Evolutionary conservation across 306 rosid genomes (phyloP).

Genomic region (Fragaria vesca): DNA sequence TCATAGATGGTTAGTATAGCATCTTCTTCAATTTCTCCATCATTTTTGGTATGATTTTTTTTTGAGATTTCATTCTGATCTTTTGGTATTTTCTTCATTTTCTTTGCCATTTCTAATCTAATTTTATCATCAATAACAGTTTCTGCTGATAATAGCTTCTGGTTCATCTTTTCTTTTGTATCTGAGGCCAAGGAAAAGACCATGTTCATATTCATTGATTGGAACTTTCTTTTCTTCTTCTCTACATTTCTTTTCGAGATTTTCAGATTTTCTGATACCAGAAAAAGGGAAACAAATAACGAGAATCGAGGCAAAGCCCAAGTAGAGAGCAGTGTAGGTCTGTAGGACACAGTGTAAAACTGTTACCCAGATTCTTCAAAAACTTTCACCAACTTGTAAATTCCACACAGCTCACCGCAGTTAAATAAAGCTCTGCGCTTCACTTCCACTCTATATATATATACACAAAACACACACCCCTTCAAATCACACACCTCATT

Average conservation of each 20-base stretch:
- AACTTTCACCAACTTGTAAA: conserved; percentile 8
- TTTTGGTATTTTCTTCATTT: not conserved
- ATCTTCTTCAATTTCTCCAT: not conserved
- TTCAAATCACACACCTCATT: conserved; percentile 21
- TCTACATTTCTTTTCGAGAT: not conserved
- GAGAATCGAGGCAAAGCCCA: conserved; percentile 5
- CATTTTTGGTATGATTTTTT: not conserved
- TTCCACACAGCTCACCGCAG: conserved; percentile 20
- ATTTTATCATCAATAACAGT: not conserved
- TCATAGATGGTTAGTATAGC: not conserved
- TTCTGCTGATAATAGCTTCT: not conserved
- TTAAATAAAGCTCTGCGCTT: not conserved
- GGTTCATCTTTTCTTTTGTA: not conserved
- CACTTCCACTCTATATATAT: conserved; percentile 5
- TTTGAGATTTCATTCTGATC: not conserved
- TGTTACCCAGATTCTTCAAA: conserved; percentile 28
- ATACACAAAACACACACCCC: conserved; percentile 30
- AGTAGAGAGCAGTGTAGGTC: not conserved
- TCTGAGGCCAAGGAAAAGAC: not conserved
- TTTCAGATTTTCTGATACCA: not conserved
- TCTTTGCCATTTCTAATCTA: not conserved
- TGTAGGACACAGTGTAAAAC: conserved; percentile 9
- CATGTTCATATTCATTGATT: not conserved
- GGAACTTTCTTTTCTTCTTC: not conserved
- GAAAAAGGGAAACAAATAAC: not conserved